Evolutionary conservation across 106 monocot species (phyloP).

Genomic region (Phalaenopsis aphrodite): DNA sequence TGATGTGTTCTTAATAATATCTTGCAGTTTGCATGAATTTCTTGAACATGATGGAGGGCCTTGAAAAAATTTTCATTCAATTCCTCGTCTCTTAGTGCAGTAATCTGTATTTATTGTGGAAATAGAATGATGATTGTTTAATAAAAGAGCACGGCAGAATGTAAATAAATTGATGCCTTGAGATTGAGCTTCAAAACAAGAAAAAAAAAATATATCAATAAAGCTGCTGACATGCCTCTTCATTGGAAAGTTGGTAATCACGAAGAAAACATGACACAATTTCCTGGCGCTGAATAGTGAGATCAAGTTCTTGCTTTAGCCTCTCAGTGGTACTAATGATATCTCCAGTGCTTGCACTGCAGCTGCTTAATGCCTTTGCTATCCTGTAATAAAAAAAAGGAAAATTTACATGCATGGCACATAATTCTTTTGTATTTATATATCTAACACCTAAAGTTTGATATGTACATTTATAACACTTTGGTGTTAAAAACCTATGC

Average conservation of each 20-base stretch:
- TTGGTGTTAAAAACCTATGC: too few species aligned
- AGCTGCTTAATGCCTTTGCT: slow-evolving; percentile 56
- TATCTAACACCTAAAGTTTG: too few species aligned
- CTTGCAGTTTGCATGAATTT: slow-evolving; percentile 96
- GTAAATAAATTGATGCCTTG: background rate
- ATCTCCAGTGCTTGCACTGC: slow-evolving; percentile 80
- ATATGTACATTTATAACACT: too few species aligned
- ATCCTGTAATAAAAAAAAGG: slow-evolving; percentile 38
- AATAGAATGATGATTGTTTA: background rate
- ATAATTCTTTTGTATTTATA: too few species aligned
- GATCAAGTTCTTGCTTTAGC: slow-evolving; percentile 83
- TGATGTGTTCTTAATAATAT: slow-evolving; percentile 88
- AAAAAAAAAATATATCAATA: background rate
- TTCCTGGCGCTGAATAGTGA: slow-evolving; percentile 81
- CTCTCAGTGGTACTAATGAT: slow-evolving; percentile 89
- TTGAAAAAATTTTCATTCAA: slow-evolving; percentile 92
- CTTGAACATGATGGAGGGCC: slow-evolving; percentile 90
- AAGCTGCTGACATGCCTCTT: slow-evolving; percentile 48
- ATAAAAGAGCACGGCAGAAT: background rate
- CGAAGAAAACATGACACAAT: slow-evolving; percentile 92
- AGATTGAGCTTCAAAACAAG: background rate
- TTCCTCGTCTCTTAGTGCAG: slow-evolving; percentile 84
- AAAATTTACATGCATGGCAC: too few species aligned
- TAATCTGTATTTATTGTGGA: slow-evolving; percentile 42
- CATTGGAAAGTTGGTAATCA: slow-evolving; percentile 91